Conservation (phyloP, 179 eudicot species). For the Heliamphora pulchella region DNA sequence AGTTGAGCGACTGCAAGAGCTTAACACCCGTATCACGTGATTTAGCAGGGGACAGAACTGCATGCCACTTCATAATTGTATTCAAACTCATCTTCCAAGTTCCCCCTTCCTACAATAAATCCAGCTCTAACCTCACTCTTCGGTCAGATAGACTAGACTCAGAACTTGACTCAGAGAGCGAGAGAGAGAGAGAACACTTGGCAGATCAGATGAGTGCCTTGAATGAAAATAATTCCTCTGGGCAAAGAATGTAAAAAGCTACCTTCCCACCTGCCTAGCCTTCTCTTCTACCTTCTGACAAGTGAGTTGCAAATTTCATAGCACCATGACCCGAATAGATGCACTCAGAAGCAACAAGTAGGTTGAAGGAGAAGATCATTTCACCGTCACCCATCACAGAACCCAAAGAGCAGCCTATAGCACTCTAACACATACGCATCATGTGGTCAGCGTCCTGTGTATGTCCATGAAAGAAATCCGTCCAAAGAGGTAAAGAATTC, state of each 20-base stretch:
- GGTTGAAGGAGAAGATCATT: too few species aligned
- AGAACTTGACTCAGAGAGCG: too few species aligned
- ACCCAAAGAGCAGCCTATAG: background rate
- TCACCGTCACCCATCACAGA: background rate
- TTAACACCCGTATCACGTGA: background rate
- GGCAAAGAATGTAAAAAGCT: background rate
- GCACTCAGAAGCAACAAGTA: background rate
- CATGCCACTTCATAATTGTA: background rate
- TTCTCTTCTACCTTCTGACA: conserved; percentile 2
- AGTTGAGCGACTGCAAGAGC: background rate
- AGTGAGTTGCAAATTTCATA: background rate
- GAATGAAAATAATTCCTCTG: too few species aligned
- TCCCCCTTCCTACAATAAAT: background rate
- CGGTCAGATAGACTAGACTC: background rate
- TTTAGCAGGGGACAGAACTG: background rate
- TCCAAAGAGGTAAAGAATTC: background rate
- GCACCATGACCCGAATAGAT: background rate
- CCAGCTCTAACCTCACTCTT: background rate
- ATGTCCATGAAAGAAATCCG: background rate
- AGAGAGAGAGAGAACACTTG: background rate
- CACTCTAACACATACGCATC: background rate
- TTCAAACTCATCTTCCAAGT: background rate
- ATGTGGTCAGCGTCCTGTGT: background rate
- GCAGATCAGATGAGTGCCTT: background rate
- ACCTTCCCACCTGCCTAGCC: background rate